Percentiles rank a stretch among this genome's conserved stretches.
Evolutionary conservation across 2,329 filamentous ascomycete species (phyloP).

Genomic region (Tolypocladium ophioglossoides): DNA sequence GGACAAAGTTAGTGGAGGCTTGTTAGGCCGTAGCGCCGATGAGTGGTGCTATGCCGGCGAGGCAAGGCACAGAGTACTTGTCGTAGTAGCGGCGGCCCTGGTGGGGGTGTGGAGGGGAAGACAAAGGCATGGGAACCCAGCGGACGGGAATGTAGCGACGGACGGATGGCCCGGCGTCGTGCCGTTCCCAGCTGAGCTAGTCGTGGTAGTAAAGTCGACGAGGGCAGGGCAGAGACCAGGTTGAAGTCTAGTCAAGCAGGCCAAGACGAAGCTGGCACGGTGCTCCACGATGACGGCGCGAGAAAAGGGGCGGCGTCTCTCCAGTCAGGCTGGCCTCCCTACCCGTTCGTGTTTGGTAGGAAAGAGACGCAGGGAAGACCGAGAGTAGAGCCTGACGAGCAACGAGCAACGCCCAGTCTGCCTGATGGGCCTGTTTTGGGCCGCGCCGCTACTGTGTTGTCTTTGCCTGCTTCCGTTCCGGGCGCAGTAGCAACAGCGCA

Average conservation of each 20-base stretch:
- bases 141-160: conserved; percentile 24
- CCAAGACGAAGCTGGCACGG: not conserved
- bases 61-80: not conserved
- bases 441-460: not conserved
- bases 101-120: conserved; percentile 1
- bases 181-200: conserved; percentile 21
- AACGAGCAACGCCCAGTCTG: not conserved
- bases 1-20: not conserved
- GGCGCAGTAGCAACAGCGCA: not conserved
- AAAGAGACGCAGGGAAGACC: not conserved
- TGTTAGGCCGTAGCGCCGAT: not conserved
- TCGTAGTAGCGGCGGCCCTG: not conserved
- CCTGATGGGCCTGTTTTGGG: not conserved
- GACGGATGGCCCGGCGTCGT: conserved; percentile 27
- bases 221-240: not conserved
- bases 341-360: not conserved
- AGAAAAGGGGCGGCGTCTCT: not conserved
- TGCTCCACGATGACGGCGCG: not conserved
- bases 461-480: not conserved
- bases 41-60: not conserved
- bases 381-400: not conserved
- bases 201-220: not conserved
- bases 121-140: conserved; percentile 8
- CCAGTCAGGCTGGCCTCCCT: not conserved
- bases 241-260: not conserved